Percentiles rank a stretch among this genome's conserved stretches.
These are phyloP conservation scores for Penicillium sp. DNA, from an alignment of 2,329 filamentous ascomycete species.

Conservation along the genomic window DNA sequence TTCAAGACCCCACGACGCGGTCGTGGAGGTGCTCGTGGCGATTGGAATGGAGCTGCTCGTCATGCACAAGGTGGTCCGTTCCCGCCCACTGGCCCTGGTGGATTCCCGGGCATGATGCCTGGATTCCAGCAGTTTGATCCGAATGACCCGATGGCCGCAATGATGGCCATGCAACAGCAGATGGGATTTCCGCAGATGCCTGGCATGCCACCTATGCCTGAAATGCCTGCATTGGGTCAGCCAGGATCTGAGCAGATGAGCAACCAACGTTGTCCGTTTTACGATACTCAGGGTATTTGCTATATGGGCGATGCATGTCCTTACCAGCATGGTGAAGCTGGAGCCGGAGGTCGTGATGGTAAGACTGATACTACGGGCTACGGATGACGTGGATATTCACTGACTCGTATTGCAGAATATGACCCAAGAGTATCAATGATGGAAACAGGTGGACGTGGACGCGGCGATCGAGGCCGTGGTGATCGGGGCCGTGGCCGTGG, in stretches of 20 bases:
- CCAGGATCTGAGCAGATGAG: slow-evolving; percentile 30
- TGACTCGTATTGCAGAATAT: slow-evolving; percentile 44
- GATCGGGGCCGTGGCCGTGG: slow-evolving; percentile 45
- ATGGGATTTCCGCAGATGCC: slow-evolving; percentile 53
- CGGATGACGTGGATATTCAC: neutral
- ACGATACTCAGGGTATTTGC: slow-evolving; percentile 60
- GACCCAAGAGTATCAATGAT: slow-evolving; percentile 51
- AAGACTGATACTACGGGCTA: slow-evolving; percentile 2
- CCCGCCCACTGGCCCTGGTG: slow-evolving; percentile 25
- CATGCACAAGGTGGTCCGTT: slow-evolving; percentile 24
- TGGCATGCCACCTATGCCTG: slow-evolving; percentile 46
- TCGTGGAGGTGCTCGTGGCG: slow-evolving; percentile 45
- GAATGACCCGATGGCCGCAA: slow-evolving; percentile 54
- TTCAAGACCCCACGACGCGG: slow-evolving; percentile 46
- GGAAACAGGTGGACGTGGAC: slow-evolving; percentile 25
- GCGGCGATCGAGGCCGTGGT: slow-evolving; percentile 24
- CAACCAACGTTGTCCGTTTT: slow-evolving; percentile 53
- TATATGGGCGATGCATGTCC: slow-evolving; percentile 56
- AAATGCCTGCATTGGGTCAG: slow-evolving; percentile 29
- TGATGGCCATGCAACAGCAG: slow-evolving; percentile 51
- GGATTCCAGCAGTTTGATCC: slow-evolving; percentile 54
- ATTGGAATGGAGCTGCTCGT: slow-evolving; percentile 35
- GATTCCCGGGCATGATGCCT: slow-evolving; percentile 38
- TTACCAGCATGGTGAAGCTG: slow-evolving; percentile 54
- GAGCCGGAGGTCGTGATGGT: slow-evolving; percentile 40